Base-by-base conservation (phyloP, 768 basidiomycete species). In the Epithele typhae region DNA sequence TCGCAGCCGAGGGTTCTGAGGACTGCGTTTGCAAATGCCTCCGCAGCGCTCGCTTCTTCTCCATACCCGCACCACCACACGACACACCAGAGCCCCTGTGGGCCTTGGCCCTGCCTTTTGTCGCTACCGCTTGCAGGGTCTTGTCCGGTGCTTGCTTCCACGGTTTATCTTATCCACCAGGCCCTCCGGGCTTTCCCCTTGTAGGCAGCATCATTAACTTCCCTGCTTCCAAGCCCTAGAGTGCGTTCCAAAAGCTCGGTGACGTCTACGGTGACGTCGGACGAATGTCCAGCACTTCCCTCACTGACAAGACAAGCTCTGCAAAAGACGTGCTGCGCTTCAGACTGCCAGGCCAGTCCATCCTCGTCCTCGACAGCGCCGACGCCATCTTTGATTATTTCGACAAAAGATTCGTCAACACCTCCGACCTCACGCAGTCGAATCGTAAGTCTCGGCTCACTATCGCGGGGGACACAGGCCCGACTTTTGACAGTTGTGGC, bases 91-190 rank as follows among this genome's bases (percentile, higher is more conserved):
- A n/a, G n/a, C n/a, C n/a, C n/a, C n/a, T n/a, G n/a, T n/a, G n/a
- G n/a, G n/a, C n/a, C n/a, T n/a, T n/a, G n/a, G n/a, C n/a, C n/a
- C n/a, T n/a, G n/a, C n/a, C n/a, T n/a, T n/a, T n/a, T n/a, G n/a
- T n/a, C n/a, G n/a, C n/a, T n/a, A n/a, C n/a, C n/a, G n/a, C n/a
- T n/a, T n/a, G n/a, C n/a, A n/a, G n/a, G n/a, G n/a, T n/a, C n/a
- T n/a, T n/a, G n/a, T n/a, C n/a, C n/a, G n/a, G n/a, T n/a, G n/a
- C n/a, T n/a, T n/a, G n/a, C n/a, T n/a, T n/a, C n/a, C n/a, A n/a
- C n/a, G n/a, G n/a, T n/a, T n/a, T n/a, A n/a, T 46, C 51, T 3
- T 37, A 37, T 1, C 51, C 51, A 3, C 51, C 51, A 11, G 51
- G 51, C 4, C 51, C 51, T 3, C 5, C 1, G 7, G 36, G 36